Base-by-base conservation (phyloP, 768 basidiomycete species). In the Termitomyces heimii region DNA sequence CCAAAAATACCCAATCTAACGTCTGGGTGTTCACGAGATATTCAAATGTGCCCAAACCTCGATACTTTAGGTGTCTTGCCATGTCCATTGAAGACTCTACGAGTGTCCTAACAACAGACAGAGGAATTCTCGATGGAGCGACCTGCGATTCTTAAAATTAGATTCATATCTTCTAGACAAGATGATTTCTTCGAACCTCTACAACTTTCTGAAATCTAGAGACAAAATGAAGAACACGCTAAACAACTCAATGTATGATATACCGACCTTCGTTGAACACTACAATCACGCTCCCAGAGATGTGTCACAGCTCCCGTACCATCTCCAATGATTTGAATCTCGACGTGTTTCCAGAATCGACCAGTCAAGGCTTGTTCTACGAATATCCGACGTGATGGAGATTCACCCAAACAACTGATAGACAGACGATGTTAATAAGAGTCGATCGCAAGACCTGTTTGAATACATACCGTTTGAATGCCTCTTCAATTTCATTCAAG, bases 201-300 rank as follows among this genome's bases (percentile, higher is more conserved):
- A 94, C 86, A 53, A 95, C 86, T 71, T 93, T 95, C 71, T 95
- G 93, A 75, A 78, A 77, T 55, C 73, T 74, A 44, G 26, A 54
- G 39, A 13, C n/a, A 56, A n/a, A 49, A 26, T n/a, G 24, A 35
- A n/a, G 16, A 44, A 45, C 35, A 34, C 16, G 3, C 12, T 20
- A n/a, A 14, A 20, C 7, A 39, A 24, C n/a, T 18, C 6, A 12
- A 8, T 29, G 16, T 29, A 35, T 13, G 32, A 3, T 2, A 13
- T 10, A 43, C 62, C 32, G 85, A 90, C 66, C 92, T 78, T 62
- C 93, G 77, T 70, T 95, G 93, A 3, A 95, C 89, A 47, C 92
- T 94, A 67, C 93, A 95, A 69, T 95, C 93, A 62, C 93, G 85
- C 71, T 94, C 93, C 70, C 93, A 94, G 45, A 94, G 77, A 69